Percentiles rank a stretch among this genome's conserved stretches.
These are phyloP conservation scores for Parietaria judaica DNA, from an alignment of 306 rosid species.

Conservation along the genomic window DNA sequence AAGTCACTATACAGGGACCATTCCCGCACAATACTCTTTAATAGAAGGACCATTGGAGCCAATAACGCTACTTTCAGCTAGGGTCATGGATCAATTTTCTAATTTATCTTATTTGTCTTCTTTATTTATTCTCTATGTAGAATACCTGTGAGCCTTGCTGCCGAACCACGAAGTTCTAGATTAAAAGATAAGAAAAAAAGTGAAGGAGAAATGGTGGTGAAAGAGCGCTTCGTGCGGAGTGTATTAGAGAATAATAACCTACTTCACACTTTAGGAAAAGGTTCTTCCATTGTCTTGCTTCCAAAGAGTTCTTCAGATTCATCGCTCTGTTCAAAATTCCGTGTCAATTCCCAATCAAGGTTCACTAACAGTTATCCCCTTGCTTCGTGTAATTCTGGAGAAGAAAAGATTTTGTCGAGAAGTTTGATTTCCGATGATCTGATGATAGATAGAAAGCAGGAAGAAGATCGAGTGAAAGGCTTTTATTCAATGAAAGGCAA, in stretches of 20 bases:
- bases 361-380: constrained; percentile 38
- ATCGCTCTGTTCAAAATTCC: constrained; percentile 74
- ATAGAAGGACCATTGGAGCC: too few species aligned
- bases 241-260: constrained; percentile 64
- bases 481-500: constrained; percentile 49
- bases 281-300: constrained; percentile 70
- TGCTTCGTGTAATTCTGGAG: constrained; percentile 37
- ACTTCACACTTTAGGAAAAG: constrained; percentile 74
- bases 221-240: constrained; percentile 75
- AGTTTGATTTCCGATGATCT: constrained; percentile 64
- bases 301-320: constrained; percentile 73
- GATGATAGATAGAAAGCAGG: constrained; percentile 40
- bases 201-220: constrained; percentile 88
- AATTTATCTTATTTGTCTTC: constrained; percentile 11
- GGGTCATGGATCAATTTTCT: background rate
- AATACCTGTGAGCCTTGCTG: constrained; percentile 39
- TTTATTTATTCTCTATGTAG: constrained; percentile 39
- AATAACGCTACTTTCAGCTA: background rate
- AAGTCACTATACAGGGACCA: too few species aligned
- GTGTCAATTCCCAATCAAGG: constrained; percentile 54
- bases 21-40: too few species aligned
- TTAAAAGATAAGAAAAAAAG: constrained; percentile 84
- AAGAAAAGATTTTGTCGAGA: constrained; percentile 44
- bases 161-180: constrained; percentile 88
- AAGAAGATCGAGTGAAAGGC: constrained; percentile 38